Percentiles rank a stretch among this genome's conserved stretches.
Conservation (phyloP, 768 basidiomycete genomes). For the Tulasnella sp. region DNA sequence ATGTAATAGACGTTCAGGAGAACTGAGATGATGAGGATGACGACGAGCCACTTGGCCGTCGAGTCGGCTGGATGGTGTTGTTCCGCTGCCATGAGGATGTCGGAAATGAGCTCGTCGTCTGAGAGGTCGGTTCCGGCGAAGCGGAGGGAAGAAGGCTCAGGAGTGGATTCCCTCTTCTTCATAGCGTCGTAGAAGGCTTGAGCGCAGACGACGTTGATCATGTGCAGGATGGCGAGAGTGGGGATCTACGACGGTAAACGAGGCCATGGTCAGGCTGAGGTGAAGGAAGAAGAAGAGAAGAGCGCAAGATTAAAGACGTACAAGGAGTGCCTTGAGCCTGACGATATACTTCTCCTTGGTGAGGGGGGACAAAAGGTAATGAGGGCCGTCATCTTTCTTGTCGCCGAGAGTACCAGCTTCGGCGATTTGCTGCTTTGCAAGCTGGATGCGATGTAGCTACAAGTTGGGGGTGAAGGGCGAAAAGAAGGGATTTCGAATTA, state of each 20-base stretch:
- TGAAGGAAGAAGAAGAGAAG: background rate
- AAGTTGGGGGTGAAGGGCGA: background rate
- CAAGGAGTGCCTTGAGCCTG: constrained; percentile 79
- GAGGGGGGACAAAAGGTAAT: constrained; percentile 28
- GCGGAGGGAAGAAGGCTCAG: background rate
- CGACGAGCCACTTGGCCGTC: constrained; percentile 89
- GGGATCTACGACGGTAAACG: constrained; percentile 53
- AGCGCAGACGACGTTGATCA: constrained; percentile 87
- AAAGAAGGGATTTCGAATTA: constrained; percentile 39
- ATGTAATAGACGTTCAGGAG: constrained; percentile 88
- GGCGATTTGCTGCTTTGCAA: constrained; percentile 3
- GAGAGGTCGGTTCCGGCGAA: background rate
- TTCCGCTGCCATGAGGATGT: constrained; percentile 85
- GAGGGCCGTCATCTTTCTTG: constrained; percentile 16
- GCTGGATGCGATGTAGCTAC: background rate
- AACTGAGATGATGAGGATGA: constrained; percentile 75
- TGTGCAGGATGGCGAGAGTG: constrained; percentile 83
- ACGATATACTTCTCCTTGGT: constrained; percentile 72
- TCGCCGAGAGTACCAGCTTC: constrained; percentile 18
- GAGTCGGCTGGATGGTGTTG: constrained; percentile 88
- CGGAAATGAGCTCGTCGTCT: constrained; percentile 44
- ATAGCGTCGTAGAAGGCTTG: constrained; percentile 58
- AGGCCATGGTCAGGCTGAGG: background rate
- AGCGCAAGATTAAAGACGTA: constrained; percentile 37
- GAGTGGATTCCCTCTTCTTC: constrained; percentile 32